These are phyloP conservation scores for Torulaspora pretoriensis DNA, from an alignment of 1,139 yeast genomes.

Conservation along the genomic window DNA sequence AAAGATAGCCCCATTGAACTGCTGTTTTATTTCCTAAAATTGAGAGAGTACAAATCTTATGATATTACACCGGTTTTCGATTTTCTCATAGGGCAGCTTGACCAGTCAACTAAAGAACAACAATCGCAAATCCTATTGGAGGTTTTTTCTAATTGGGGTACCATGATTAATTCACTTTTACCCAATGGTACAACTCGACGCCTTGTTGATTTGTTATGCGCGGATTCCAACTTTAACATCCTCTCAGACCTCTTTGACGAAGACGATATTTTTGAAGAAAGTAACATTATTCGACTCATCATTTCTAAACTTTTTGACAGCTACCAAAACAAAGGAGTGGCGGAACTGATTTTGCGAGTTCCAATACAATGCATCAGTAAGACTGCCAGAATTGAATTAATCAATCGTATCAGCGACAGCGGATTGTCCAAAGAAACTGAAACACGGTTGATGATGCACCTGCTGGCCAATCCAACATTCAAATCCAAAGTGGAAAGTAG, in stretches of 20 bases:
- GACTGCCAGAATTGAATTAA: conserved; percentile 39
- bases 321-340: conserved; percentile 6
- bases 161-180: conserved; percentile 43
- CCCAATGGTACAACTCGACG: conserved; percentile 19
- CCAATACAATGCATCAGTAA: conserved; percentile 53
- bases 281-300: conserved; percentile 34
- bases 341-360: conserved; percentile 26
- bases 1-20: conserved; percentile 25
- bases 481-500: conserved; percentile 50
- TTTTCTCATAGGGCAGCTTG: conserved; percentile 36
- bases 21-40: conserved; percentile 44
- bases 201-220: conserved; percentile 16
- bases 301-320: conserved; percentile 20
- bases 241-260: conserved; percentile 23
- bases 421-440: conserved; percentile 13
- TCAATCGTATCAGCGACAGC: conserved; percentile 37
- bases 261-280: conserved; percentile 45
- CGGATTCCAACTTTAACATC: conserved; percentile 19
- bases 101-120: conserved; percentile 10
- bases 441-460: conserved; percentile 33
- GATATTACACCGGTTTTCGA: conserved; percentile 26
- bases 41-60: conserved; percentile 43
- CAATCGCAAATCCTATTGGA: conserved; percentile 25
- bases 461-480: conserved; percentile 48
- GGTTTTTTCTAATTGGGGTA: conserved; percentile 53